Base-by-base conservation (phyloP, 2,329 filamentous ascomycete species). In the Orbilia brochopaga region DNA sequence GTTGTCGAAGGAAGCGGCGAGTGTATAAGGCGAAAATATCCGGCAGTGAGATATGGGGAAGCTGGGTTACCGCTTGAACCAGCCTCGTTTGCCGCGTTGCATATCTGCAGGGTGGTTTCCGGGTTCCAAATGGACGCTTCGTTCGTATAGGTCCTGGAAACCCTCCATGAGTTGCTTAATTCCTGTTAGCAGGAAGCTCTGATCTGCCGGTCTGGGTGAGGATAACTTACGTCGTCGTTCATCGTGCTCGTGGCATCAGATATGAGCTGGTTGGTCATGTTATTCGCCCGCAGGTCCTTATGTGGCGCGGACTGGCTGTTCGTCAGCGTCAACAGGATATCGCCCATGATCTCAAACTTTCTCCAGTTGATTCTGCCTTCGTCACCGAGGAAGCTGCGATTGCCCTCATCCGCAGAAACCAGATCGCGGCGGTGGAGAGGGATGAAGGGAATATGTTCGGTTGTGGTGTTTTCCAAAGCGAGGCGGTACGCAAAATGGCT, bases 261-360 rank as follows among this genome's bases (percentile, higher is more conserved):
- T 48, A 77, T 76, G 51, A 77, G 64, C 37, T 67, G 75, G 37
- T 76, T 73, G 6, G 76, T 74, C 62, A 73, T 66, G n/a, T 21
- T 24, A 64, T 73, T 76, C 19, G 65, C 57, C 42, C 30, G 53
- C n/a, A 77, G 52, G 75, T 76, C 74, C 54, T 63, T 60, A 76
- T 97, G 97, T 3, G 91, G 88, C 54, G 87, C 87, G 60, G 90
- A 90, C 80, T 97, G 92, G 77, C 93, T 96, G 80, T 88, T 89
- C 85, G 97, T 95, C 61, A 99, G 88, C 1, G 91, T 89, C 69
- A 97, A 83, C 59, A 97, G 85, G 3, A 97, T 90, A 76, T 97
- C 93, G 5, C 92, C 92, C 80, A 97, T 87, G 32, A 99, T 89
- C 79, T 97, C 93, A 77, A 97, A 99, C 79, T 99, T 99, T 80